Percentiles rank a stretch among this genome's conserved stretches.
phyloP scores from a whole-genome alignment of 495 filamentous ascomycete species.

The Cercophora newfieldiana region DNA sequence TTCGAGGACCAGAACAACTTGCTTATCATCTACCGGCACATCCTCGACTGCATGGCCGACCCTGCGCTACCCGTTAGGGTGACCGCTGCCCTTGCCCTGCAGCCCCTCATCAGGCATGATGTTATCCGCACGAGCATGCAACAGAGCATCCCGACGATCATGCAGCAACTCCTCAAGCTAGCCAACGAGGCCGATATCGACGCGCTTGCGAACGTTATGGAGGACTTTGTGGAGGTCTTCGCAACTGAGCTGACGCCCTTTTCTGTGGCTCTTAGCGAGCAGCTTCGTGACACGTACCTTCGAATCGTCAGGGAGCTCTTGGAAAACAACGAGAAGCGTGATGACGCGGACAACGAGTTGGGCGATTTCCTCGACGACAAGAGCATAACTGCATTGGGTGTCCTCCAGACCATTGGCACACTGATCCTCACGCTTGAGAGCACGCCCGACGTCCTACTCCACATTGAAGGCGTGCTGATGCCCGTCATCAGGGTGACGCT shows the following conservation, averaged over 20 bases:
- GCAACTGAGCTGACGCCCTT: conserved; percentile 94
- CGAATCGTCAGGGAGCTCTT: conserved; percentile 89
- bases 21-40: conserved; percentile 92
- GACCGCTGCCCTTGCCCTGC: conserved; percentile 89
- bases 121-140: conserved; percentile 93
- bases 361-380: conserved; percentile 97
- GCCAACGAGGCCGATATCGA: conserved; percentile 96
- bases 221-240: conserved; percentile 98
- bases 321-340: conserved; percentile 73
- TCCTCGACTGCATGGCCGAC: conserved; percentile 95
- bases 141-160: conserved; percentile 97
- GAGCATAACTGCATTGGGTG: conserved; percentile 94
- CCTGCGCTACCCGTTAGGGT: conserved; percentile 87
- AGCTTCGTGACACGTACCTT: conserved; percentile 93
- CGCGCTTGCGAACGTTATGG: conserved; percentile 97
- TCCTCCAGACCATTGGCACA: conserved; percentile 96
- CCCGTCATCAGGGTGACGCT: conserved; percentile 94
- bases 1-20: conserved; percentile 95
- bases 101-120: conserved; percentile 94
- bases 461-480: conserved; percentile 94
- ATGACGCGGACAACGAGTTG: conserved; percentile 72
- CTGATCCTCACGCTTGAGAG: conserved; percentile 95
- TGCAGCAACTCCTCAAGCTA: conserved; percentile 96
- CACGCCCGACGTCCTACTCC: conserved; percentile 88
- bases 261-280: conserved; percentile 95